Percentiles rank a stretch among this genome's conserved stretches.
Evolutionary conservation across 2,329 filamentous ascomycete species (phyloP).

Genomic region (Cryphonectria carpinicola): DNA sequence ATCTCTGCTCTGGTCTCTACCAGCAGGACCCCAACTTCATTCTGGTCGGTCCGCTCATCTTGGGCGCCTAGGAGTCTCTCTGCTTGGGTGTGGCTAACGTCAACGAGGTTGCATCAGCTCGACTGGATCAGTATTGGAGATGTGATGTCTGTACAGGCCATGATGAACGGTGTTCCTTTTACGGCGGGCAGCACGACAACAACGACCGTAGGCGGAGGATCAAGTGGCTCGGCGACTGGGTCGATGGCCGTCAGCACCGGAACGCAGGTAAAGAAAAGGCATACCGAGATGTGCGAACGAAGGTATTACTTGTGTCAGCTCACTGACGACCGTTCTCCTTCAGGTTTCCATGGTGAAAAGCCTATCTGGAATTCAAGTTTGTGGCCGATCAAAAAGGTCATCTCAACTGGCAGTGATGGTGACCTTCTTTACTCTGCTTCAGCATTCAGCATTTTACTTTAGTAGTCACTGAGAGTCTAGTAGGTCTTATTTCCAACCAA

Average conservation of each 20-base stretch:
- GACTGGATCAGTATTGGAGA: conserved; percentile 27
- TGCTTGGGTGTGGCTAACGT: neutral
- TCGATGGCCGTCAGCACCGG: neutral
- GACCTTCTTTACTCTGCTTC: neutral
- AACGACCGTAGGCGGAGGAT: neutral
- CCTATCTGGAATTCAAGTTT: neutral
- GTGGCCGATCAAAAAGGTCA: neutral
- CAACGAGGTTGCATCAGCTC: conserved; percentile 9
- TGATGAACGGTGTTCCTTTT: conserved; percentile 23
- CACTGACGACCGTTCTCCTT: neutral
- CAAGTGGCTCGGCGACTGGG: neutral
- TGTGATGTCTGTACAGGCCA: conserved; percentile 24
- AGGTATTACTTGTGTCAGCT: neutral
- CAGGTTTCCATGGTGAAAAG: conserved; percentile 7
- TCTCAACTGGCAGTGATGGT: conserved; percentile 5
- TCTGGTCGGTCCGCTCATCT: conserved; percentile 30
- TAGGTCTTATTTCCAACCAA: neutral
- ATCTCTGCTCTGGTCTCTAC: conserved; percentile 39
- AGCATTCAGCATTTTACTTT: neutral
- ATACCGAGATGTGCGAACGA: neutral
- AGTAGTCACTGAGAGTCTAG: neutral
- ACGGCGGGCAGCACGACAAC: neutral
- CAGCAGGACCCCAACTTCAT: conserved; percentile 43
- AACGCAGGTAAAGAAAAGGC: neutral
- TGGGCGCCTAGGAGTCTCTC: neutral